Conservation (phyloP, 257 asterid genomes). For the Datura wrightii region DNA sequence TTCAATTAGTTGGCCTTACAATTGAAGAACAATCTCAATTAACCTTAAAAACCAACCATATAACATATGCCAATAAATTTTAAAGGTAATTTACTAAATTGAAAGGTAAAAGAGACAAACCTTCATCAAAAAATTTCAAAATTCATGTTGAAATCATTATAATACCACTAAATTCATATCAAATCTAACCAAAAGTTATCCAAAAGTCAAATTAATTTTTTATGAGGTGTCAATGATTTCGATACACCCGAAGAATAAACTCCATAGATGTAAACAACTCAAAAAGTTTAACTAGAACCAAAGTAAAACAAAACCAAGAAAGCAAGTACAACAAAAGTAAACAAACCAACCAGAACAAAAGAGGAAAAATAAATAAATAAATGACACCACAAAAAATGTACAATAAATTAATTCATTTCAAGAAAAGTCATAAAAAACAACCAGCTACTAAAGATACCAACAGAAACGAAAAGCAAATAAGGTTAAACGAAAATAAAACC, state of each 20-base stretch:
- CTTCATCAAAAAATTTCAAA: slow-evolving; percentile 22
- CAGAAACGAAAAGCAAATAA: not conserved
- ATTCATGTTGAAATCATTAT: slow-evolving; percentile 32
- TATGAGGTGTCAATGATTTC: not conserved
- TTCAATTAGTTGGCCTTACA: no score
- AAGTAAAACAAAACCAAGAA: not conserved
- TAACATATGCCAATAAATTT: no score
- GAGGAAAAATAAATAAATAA: not conserved
- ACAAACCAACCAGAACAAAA: not conserved
- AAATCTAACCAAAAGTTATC: not conserved
- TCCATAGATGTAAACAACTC: not conserved
- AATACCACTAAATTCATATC: slow-evolving; percentile 17
- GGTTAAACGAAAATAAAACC: no score
- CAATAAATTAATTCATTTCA: not conserved
- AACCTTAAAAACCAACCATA: no score
- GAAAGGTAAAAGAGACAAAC: not conserved
- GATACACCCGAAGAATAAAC: not conserved
- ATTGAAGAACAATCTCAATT: no score
- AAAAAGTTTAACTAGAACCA: not conserved
- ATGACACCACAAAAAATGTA: not conserved
- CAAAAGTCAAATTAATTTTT: slow-evolving; percentile 57
- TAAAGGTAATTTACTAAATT: no score
- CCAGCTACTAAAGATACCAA: not conserved
- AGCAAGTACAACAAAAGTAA: not conserved
- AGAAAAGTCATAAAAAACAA: not conserved